Conservation (phyloP, 768 basidiomycete genomes). For the Asterophora parasitica region DNA sequence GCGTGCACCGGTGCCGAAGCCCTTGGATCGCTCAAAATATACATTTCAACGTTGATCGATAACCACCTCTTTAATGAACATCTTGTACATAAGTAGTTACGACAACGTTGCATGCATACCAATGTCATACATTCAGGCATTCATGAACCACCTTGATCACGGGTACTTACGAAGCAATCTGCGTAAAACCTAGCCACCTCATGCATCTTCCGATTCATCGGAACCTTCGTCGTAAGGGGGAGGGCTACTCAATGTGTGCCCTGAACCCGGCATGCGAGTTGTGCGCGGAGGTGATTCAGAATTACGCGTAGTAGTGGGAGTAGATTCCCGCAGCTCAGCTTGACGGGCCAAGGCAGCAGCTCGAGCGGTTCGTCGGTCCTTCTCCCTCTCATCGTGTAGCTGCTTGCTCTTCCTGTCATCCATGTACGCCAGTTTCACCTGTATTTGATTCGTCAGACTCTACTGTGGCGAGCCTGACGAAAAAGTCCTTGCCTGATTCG, state of each 20-base stretch:
- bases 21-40: constrained; percentile 13
- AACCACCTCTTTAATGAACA: not conserved
- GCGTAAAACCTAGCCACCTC: not conserved
- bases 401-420: constrained; percentile 67
- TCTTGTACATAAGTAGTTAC: too few species aligned
- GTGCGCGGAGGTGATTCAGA: constrained; percentile 17
- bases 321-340: constrained; percentile 12
- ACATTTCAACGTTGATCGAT: constrained; percentile 4
- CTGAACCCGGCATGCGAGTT: constrained; percentile 33
- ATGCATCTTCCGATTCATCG: constrained; percentile 12
- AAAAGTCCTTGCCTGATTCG: constrained; percentile 43
- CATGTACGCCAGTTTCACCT: constrained; percentile 78
- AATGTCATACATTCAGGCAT: not conserved
- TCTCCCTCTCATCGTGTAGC: constrained; percentile 56
- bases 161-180: not conserved
- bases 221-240: constrained; percentile 16
- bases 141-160: not conserved
- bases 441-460: not conserved
- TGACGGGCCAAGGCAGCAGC: constrained; percentile 22
- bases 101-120: too few species aligned
- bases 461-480: not conserved
- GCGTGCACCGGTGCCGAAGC: constrained; percentile 23
- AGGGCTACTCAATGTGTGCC: constrained; percentile 27
- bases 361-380: constrained; percentile 40
- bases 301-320: not conserved